A percentile compares a stretch with the other conserved stretches of the same genome.
Conservation (phyloP, 257 asterid genomes). For the Hygrophila difformis region DNA sequence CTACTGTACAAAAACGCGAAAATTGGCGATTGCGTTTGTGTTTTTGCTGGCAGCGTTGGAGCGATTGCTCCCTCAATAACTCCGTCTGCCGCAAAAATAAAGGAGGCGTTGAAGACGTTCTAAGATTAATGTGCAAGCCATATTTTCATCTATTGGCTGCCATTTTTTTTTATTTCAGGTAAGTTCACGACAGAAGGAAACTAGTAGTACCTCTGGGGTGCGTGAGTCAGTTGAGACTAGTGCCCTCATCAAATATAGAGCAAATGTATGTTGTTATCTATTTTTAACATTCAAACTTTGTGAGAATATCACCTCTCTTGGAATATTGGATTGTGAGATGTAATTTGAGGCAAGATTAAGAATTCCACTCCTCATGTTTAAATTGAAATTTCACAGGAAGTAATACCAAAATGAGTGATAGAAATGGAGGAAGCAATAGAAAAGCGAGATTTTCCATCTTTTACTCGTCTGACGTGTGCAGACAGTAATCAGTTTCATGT, state of each 20-base stretch:
- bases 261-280: constrained; percentile 31
- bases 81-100: too few species aligned
- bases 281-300: background rate
- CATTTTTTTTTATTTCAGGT: constrained; percentile 45
- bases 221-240: constrained; percentile 95
- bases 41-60: too few species aligned
- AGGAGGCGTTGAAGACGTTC: too few species aligned
- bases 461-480: constrained; percentile 70
- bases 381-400: constrained; percentile 46
- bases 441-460: constrained; percentile 73
- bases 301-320: too few species aligned
- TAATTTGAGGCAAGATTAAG: constrained; percentile 8
- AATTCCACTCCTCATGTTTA: constrained; percentile 4
- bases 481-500: constrained; percentile 99
- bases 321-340: background rate
- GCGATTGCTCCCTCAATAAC: too few species aligned
- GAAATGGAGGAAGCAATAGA: constrained; percentile 92
- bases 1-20: too few species aligned
- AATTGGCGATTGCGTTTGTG: too few species aligned
- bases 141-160: background rate
- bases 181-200: constrained; percentile 94
- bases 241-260: constrained; percentile 73
- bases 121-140: too few species aligned
- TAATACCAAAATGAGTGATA: constrained; percentile 74
- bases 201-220: constrained; percentile 98